Evolutionary conservation across 1,284 basidiomycete species (phyloP).

Genomic region (Quambalaria eucalypti): DNA sequence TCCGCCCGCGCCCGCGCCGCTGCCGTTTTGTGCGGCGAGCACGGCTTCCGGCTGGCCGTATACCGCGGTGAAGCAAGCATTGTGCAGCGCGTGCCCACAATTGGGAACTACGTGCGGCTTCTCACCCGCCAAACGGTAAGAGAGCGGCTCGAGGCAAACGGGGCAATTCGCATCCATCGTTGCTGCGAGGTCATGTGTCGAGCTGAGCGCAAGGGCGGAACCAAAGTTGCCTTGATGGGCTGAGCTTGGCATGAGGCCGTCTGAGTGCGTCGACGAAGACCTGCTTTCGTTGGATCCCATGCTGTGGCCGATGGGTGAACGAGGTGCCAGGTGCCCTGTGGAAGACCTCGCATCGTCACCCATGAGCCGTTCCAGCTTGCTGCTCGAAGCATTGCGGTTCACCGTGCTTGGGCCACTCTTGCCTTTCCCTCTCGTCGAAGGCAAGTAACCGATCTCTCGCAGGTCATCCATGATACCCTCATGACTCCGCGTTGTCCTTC

Average conservation of each 20-base stretch:
- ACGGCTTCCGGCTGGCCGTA: conserved; percentile 74
- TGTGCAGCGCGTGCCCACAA: conserved; percentile 92
- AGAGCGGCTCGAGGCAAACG: conserved; percentile 79
- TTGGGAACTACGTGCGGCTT: conserved; percentile 92
- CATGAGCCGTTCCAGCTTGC: conserved; percentile 35
- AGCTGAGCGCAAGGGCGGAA: neutral
- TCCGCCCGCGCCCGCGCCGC: conserved; percentile 23
- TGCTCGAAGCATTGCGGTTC: too few relatives aligned
- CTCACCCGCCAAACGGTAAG: conserved; percentile 74
- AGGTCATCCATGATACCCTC: neutral
- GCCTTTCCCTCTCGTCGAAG: too few relatives aligned
- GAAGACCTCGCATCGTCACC: conserved; percentile 13
- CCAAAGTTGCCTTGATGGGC: too few relatives aligned
- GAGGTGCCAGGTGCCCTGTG: conserved; percentile 13
- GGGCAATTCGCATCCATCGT: conserved; percentile 72
- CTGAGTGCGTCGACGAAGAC: too few relatives aligned
- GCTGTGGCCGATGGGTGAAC: too few relatives aligned
- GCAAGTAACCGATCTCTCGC: neutral
- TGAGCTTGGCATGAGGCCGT: too few relatives aligned
- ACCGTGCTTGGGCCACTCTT: too few relatives aligned
- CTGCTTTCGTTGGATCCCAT: too few relatives aligned
- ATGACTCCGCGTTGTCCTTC: too few relatives aligned
- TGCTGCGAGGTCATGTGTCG: conserved; percentile 40
- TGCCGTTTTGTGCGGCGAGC: conserved; percentile 16
- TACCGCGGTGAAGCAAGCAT: conserved; percentile 88